Evolutionary conservation across 768 basidiomycete genomes (phyloP), one percentile per base, ranked within the genome.

Genomic region (Lactifluus subvellereus): DNA sequence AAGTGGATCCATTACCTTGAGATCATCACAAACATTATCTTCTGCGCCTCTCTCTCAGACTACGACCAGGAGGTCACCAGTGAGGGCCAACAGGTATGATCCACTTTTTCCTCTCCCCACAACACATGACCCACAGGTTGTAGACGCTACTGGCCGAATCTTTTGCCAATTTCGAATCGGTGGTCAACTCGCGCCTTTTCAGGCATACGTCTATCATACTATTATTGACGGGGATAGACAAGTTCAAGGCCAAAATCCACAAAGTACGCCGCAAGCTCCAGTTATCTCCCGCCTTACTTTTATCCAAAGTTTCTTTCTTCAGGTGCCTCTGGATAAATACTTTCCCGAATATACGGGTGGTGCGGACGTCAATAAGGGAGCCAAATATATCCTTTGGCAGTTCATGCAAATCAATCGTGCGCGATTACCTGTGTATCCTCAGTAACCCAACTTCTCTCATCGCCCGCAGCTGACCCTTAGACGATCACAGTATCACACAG

Each of bases 21-120:
- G 70, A 74, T 74, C 20, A 84, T 87, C 33, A 87, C 85, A 7
- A 80, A 77, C 42, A 85, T 89, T 71, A 84, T 89, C 50, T 88
- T 88, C 74, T 87, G 85, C 70, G 83, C 84, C 33, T 83, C 85
- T 11, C 72, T 89, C 64, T 84, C 82, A 73, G 87, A 89, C 73
- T 91, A 91, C 69, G 87, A 91, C 67, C 84, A 87, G 70, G 84
- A 20, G 10, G 38, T 11, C 38, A 11, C 13, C 10, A 27, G 27
- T 27, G 27, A 27, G 27, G 9, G 13, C 38, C 4, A 3, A 9
- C 38, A 40, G n/a, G 45, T 47, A 47, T 20, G n/a, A 47, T 86
- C 0, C 73, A 7, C 13, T n/a, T 55, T 11, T 4, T 22, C 30
- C 71, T 10, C 71, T 10, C 43, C 51, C 1, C 4, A 30, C 30